Evolutionary conservation across 768 basidiomycete species (phyloP).

Genomic region (Tephrocybe sp.): DNA sequence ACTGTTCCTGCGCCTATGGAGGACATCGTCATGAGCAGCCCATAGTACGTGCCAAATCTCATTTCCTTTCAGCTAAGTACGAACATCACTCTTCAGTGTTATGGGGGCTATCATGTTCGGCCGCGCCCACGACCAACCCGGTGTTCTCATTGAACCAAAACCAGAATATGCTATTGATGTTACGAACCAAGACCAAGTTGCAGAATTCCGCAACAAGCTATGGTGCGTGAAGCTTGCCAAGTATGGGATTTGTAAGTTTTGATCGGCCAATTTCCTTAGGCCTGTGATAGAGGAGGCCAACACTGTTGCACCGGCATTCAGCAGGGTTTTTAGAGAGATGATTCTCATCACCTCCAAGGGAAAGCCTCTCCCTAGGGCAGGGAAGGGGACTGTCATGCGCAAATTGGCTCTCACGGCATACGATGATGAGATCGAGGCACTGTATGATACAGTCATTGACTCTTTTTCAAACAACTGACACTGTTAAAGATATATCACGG

Average conservation of each 20-base stretch:
- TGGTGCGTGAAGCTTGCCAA: no score
- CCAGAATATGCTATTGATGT: conserved; percentile 17
- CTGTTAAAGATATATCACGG: conserved; percentile 20
- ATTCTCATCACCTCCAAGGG: no score
- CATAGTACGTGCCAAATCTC: conserved; percentile 17
- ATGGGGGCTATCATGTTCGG: conserved; percentile 42
- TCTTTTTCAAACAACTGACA: neutral
- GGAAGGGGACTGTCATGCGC: no score
- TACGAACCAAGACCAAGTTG: conserved; percentile 14
- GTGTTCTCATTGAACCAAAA: conserved; percentile 30
- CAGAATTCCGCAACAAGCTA: conserved; percentile 29
- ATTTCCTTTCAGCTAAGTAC: neutral
- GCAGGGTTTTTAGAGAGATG: no score
- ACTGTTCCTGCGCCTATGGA: no score
- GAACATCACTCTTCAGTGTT: conserved; percentile 21
- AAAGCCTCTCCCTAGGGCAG: no score
- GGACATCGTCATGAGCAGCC: no score
- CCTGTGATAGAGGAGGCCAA: no score
- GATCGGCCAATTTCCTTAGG: no score
- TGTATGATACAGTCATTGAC: conserved; percentile 29
- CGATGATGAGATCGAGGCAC: conserved; percentile 45
- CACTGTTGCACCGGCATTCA: no score
- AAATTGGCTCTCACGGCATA: no score
- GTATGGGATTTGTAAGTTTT: no score
- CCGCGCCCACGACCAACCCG: conserved; percentile 28